Percentiles rank a stretch among this genome's conserved stretches.
phyloP scores from a whole-genome alignment of 2,329 filamentous ascomycete species.

The Corinectria fuckeliana region DNA sequence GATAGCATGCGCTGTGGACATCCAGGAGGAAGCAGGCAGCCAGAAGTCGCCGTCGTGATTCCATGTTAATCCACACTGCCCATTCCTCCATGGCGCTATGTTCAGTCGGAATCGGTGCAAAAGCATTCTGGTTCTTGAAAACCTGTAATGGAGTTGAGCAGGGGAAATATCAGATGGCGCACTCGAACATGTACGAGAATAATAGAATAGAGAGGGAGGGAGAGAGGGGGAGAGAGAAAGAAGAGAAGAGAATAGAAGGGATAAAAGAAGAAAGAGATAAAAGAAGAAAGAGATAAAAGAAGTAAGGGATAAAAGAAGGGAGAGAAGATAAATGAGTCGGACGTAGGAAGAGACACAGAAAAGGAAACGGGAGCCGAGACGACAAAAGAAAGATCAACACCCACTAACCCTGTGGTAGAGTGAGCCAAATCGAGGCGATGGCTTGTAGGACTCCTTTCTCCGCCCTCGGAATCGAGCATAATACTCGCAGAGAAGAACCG shows the following conservation, averaged over 20 bases:
- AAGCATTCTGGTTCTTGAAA: constrained; percentile 42
- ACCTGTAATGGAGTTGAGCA: constrained; percentile 49
- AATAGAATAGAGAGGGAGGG: constrained; percentile 43
- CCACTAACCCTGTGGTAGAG: constrained; percentile 62
- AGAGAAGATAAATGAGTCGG: constrained; percentile 9
- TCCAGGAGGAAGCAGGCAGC: constrained; percentile 64
- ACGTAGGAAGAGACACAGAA: not conserved
- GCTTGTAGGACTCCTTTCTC: constrained; percentile 52
- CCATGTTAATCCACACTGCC: constrained; percentile 59
- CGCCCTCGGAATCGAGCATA: constrained; percentile 62
- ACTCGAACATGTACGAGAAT: constrained; percentile 27
- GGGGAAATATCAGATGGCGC: constrained; percentile 15
- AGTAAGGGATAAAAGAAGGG: constrained; percentile 29
- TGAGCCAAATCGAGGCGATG: constrained; percentile 57
- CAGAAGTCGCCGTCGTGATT: constrained; percentile 61
- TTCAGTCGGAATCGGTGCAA: constrained; percentile 28
- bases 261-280: constrained; percentile 31
- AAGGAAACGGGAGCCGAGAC: constrained; percentile 7
- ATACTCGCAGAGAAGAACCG: constrained; percentile 61
- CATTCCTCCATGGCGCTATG: constrained; percentile 49
- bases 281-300: constrained; percentile 5
- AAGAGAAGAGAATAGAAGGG: not conserved
- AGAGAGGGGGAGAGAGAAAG: constrained; percentile 19
- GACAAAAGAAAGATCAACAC: constrained; percentile 31
- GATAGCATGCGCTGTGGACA: constrained; percentile 60